Evolutionary conservation across 495 filamentous ascomycete genomes (phyloP).

Genomic region (Podospora conica): DNA sequence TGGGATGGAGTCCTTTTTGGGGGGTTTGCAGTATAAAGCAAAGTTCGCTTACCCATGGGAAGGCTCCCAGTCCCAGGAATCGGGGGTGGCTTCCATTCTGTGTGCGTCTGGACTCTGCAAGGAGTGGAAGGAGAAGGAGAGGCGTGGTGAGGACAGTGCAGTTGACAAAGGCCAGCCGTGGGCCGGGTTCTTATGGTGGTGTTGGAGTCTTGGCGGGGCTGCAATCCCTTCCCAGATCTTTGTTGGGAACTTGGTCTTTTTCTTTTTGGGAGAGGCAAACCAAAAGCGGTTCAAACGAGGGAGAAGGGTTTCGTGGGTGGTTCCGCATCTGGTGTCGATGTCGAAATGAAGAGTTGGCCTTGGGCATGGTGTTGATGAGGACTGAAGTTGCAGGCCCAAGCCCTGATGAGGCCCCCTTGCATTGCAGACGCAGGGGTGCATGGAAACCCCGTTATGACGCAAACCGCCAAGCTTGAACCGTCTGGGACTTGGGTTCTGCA

Average conservation of each 20-base stretch:
- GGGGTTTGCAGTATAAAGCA: background rate
- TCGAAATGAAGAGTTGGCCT: background rate
- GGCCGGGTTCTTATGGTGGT: background rate
- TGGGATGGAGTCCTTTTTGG: background rate
- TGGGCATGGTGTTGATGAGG: background rate
- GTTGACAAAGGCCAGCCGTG: conserved; percentile 1
- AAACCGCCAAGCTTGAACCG: background rate
- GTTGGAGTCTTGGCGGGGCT: background rate
- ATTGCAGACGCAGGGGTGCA: conserved; percentile 3
- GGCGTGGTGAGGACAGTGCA: background rate
- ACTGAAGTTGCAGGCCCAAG: background rate
- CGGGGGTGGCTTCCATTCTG: conserved; percentile 19
- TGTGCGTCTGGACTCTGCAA: background rate
- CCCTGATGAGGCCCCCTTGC: background rate
- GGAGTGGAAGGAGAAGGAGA: background rate
- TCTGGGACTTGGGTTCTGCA: background rate
- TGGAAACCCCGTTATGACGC: conserved; percentile 19
- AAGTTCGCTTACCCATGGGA: conserved; percentile 15
- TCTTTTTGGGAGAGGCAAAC: background rate
- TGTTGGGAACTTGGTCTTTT: background rate
- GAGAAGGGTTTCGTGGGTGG: background rate
- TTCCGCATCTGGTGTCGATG: background rate
- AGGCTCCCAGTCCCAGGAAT: conserved; percentile 14
- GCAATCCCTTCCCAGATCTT: conserved; percentile 3
- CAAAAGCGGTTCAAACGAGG: background rate